Evolutionary conservation across 805 yeast species (phyloP).

Genomic region (Candida yuanshanica): DNA sequence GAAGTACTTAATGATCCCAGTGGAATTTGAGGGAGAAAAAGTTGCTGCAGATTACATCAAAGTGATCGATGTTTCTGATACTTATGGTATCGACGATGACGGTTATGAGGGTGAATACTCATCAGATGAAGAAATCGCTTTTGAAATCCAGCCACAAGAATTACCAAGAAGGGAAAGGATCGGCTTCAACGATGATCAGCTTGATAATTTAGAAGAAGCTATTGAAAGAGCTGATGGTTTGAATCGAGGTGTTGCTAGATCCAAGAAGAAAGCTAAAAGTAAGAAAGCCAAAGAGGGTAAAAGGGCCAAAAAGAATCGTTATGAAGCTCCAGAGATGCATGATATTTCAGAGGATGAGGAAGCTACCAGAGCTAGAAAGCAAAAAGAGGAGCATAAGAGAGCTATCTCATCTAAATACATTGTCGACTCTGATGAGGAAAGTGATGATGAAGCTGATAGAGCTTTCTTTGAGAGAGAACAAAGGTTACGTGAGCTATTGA

Average conservation of each 20-base stretch:
- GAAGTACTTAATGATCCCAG: constrained; percentile 34
- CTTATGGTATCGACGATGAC: constrained; percentile 32
- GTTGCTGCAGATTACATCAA: constrained; percentile 30
- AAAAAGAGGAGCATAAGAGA: background rate
- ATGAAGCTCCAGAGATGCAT: constrained; percentile 17
- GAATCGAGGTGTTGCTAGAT: constrained; percentile 20
- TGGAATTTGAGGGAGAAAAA: constrained; percentile 30
- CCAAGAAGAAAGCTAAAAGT: constrained; percentile 8
- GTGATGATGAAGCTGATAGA: constrained; percentile 48
- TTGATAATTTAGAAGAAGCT: constrained; percentile 16
- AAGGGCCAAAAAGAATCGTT: constrained; percentile 6
- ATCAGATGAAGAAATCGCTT: constrained; percentile 35
- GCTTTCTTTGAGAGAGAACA: constrained; percentile 54
- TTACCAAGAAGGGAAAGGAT: constrained; percentile 2
- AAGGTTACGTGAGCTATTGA: constrained; percentile 33
- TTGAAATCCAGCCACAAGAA: constrained; percentile 23
- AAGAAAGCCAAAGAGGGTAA: constrained; percentile 3
- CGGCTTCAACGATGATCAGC: constrained; percentile 16
- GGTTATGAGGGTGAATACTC: constrained; percentile 29
- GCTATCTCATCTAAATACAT: constrained; percentile 48
- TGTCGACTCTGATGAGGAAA: constrained; percentile 57
- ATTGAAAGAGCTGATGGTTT: constrained; percentile 6
- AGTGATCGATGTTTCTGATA: constrained; percentile 25
- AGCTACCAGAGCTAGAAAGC: constrained; percentile 1
- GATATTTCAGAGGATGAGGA: constrained; percentile 30